Evolutionary conservation across 208 protist species (phyloP).

Genomic region (Leishmania amazonensis): DNA sequence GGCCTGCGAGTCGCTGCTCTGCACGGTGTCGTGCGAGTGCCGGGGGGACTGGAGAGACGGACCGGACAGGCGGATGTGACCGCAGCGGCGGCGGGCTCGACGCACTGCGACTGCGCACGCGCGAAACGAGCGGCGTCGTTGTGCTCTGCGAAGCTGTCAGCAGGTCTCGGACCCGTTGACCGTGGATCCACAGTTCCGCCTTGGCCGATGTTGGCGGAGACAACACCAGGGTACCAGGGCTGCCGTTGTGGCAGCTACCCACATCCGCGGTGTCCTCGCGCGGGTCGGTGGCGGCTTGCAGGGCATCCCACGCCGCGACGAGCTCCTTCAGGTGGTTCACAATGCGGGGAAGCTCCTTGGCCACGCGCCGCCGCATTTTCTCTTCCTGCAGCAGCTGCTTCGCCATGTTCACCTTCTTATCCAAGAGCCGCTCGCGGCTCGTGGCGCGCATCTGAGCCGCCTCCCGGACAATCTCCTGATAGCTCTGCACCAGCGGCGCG

Average conservation of each 20-base stretch:
- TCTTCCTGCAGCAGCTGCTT: slow-evolving; percentile 84
- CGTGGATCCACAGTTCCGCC: slow-evolving; percentile 26
- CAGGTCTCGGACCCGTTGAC: slow-evolving; percentile 34
- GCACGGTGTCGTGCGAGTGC: background rate
- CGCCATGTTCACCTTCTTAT: slow-evolving; percentile 85
- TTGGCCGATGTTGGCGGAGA: background rate
- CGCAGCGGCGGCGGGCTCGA: slow-evolving; percentile 1
- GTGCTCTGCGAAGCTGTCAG: background rate
- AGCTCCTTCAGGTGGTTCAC: slow-evolving; percentile 44
- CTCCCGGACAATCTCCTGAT: slow-evolving; percentile 44
- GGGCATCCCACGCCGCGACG: slow-evolving; percentile 45
- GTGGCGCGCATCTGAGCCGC: slow-evolving; percentile 49
- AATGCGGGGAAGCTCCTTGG: slow-evolving; percentile 67
- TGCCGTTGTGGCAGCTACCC: background rate
- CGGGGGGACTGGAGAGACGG: background rate
- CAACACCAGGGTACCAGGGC: background rate
- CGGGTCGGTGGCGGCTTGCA: slow-evolving; percentile 26
- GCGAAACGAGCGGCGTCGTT: background rate
- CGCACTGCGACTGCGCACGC: slow-evolving; percentile 1
- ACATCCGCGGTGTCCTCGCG: slow-evolving; percentile 14
- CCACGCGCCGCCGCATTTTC: slow-evolving; percentile 55
- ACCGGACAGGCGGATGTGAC: background rate
- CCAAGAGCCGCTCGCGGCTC: slow-evolving; percentile 74
- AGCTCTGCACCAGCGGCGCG: slow-evolving; percentile 41
- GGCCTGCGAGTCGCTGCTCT: background rate